phyloP scores from a whole-genome alignment of 2,329 filamentous ascomycete genomes.

The Teratosphaeria viscida region DNA sequence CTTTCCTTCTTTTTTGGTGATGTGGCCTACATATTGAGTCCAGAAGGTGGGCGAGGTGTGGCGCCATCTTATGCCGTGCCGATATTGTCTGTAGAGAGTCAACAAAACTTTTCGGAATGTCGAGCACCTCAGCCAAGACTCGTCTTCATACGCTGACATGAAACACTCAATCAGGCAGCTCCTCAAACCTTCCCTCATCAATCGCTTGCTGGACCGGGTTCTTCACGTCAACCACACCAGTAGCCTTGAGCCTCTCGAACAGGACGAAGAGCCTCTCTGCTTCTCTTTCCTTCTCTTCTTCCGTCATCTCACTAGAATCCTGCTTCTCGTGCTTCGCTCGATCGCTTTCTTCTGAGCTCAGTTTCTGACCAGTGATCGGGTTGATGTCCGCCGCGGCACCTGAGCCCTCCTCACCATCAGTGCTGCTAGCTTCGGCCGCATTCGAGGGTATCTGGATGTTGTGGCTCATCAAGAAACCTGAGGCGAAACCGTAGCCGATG shows the following conservation, averaged over 20 bases:
- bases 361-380: constrained; percentile 74
- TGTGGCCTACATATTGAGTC: too few relatives aligned
- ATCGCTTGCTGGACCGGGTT: constrained; percentile 66
- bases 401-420: constrained; percentile 9
- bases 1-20: too few relatives aligned
- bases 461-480: constrained; percentile 77
- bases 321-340: constrained; percentile 47
- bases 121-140: too few relatives aligned
- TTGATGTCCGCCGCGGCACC: constrained; percentile 47
- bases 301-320: constrained; percentile 64
- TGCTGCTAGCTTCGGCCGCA: constrained; percentile 46
- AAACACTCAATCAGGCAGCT: constrained; percentile 36
- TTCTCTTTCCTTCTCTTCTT: constrained; percentile 85
- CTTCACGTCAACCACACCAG: constrained; percentile 64
- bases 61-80: too few relatives aligned
- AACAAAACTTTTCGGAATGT: background rate
- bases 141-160: background rate
- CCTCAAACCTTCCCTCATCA: constrained; percentile 59
- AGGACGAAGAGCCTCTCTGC: constrained; percentile 82
- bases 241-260: constrained; percentile 70
- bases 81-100: background rate
- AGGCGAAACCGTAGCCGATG: constrained; percentile 88
- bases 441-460: constrained; percentile 67
- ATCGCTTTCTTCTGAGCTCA: constrained; percentile 14
- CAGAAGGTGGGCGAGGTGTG: too few relatives aligned